Percentiles rank a stretch among this genome's conserved stretches.
These are phyloP conservation scores for Gracilaria vermiculophylla DNA, from an alignment of 23 red algal species.

Conservation along the genomic window DNA sequence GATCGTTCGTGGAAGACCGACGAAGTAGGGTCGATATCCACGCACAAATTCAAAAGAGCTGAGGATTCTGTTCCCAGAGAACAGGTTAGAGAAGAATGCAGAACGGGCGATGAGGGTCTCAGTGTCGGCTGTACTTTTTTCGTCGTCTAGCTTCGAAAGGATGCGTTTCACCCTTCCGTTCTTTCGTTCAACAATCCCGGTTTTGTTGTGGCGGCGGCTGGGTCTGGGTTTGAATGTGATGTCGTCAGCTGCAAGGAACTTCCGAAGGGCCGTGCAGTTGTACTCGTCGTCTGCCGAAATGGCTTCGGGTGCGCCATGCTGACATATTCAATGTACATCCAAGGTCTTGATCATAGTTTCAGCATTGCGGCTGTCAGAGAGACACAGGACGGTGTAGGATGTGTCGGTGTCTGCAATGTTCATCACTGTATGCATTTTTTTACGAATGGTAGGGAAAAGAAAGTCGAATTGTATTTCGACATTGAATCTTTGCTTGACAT, in stretches of 20 bases:
- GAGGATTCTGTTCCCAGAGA: constrained; percentile 5
- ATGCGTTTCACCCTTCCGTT: not conserved
- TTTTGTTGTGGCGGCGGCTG: constrained; percentile 16
- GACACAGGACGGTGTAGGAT: not conserved
- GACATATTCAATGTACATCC: constrained; percentile 13
- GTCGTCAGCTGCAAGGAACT: not conserved
- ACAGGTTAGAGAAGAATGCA: constrained; percentile 28
- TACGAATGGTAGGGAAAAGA: not conserved
- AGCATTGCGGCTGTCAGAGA: not conserved
- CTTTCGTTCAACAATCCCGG: not conserved
- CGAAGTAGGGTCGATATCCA: not conserved
- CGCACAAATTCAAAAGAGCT: constrained; percentile 34
- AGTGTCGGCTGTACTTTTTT: not conserved
- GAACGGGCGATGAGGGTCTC: not conserved
- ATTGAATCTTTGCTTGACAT: constrained; percentile 23
- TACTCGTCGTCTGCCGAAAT: constrained; percentile 27
- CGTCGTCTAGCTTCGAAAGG: constrained; percentile 24
- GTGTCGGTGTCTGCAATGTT: constrained; percentile 29
- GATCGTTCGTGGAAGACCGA: not conserved
- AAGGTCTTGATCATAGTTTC: not conserved
- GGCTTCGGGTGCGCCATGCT: constrained; percentile 10
- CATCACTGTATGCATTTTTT: not conserved
- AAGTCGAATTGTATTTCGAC: constrained; percentile 34
- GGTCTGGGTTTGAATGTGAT: constrained; percentile 37
- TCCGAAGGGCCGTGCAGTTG: not conserved